A percentile compares a stretch with the other conserved stretches of the same genome.
Conservation (phyloP, 768 basidiomycete species). For the Tricholoma sp. region DNA sequence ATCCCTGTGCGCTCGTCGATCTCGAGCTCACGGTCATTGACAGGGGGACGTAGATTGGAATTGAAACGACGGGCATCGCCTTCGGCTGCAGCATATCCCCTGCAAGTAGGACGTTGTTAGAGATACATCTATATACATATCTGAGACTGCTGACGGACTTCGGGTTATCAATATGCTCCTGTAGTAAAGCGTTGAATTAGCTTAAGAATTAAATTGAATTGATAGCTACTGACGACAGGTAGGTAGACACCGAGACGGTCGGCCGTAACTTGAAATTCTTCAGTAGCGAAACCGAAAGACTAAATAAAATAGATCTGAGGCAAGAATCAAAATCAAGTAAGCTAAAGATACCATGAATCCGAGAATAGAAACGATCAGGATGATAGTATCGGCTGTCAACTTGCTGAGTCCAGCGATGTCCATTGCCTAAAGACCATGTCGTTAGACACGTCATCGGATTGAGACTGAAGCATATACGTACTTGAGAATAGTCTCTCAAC, state of each 20-base stretch:
- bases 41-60: conserved; percentile 69
- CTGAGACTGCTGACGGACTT: conserved; percentile 32
- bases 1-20: conserved; percentile 75
- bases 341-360: conserved; percentile 44
- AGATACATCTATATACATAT: background rate
- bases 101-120: conserved; percentile 15
- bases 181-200: conserved; percentile 1
- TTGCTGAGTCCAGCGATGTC: conserved; percentile 68
- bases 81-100: conserved; percentile 64
- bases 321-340: background rate
- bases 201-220: background rate
- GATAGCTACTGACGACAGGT: conserved; percentile 43
- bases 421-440: conserved; percentile 42
- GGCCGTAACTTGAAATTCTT: conserved; percentile 67
- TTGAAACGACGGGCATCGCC: conserved; percentile 71
- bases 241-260: conserved; percentile 76
- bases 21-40: conserved; percentile 66
- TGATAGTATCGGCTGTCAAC: conserved; percentile 57
- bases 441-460: conserved; percentile 1
- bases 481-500: conserved; percentile 68
- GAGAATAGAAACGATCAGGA: conserved; percentile 52
- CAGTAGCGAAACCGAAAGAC: conserved; percentile 62
- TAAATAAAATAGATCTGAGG: conserved; percentile 14
- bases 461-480: conserved; percentile 12
- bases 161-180: conserved; percentile 80